phyloP scores from a whole-genome alignment of 2,329 filamentous ascomycete species.

The Teratosphaeria zuluensis region DNA sequence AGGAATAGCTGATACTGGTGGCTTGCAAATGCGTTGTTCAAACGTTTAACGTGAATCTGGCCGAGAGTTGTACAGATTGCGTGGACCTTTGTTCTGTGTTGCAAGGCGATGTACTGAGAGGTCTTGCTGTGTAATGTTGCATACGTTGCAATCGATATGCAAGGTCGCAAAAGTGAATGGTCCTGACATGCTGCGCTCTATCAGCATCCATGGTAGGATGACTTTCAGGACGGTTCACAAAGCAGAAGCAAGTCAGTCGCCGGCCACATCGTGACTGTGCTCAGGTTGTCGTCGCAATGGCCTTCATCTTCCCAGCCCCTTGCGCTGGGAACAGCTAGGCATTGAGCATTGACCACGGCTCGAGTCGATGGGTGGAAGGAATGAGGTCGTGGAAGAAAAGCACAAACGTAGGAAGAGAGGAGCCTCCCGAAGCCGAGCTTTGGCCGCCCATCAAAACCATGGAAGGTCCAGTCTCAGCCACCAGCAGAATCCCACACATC shows the following conservation, averaged over 20 bases:
- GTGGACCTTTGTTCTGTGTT: neutral
- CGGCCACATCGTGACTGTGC: neutral
- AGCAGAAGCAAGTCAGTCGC: neutral
- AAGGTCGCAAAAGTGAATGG: neutral
- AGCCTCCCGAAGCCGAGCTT: no score
- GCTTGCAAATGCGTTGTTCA: neutral
- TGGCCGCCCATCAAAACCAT: no score
- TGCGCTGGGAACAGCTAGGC: no score
- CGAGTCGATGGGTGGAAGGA: no score
- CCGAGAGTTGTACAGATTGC: neutral
- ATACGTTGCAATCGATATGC: neutral
- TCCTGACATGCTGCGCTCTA: neutral
- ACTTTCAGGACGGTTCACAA: neutral
- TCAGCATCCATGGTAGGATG: neutral
- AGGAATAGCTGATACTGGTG: neutral
- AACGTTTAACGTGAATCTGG: neutral
- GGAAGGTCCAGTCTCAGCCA: no score
- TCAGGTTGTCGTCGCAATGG: no score
- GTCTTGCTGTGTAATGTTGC: neutral
- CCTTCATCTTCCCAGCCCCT: no score
- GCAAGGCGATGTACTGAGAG: neutral
- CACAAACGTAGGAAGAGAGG: no score
- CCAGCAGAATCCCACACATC: no score
- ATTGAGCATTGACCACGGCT: no score
- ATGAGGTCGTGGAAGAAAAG: no score